These are phyloP conservation scores for Dictyostelium citrinum DNA, from an alignment of 78 protist genomes.

Conservation along the genomic window DNA sequence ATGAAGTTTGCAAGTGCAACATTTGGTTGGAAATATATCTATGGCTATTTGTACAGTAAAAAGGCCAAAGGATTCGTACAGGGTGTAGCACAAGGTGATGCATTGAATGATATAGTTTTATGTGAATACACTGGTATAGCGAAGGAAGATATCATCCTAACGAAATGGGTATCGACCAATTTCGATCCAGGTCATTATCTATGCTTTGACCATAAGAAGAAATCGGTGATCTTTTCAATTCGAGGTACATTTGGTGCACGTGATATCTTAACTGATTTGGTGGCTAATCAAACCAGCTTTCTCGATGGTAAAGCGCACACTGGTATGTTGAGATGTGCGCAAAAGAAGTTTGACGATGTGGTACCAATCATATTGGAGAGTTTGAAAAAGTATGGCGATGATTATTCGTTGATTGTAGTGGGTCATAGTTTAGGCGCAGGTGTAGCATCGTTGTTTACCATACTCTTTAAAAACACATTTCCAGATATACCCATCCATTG, in stretches of 20 bases:
- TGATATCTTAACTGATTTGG: slow-evolving; percentile 73
- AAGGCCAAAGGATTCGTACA: slow-evolving; percentile 12
- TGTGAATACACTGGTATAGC: slow-evolving; percentile 59
- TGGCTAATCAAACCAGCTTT: slow-evolving; percentile 32
- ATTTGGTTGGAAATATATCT: slow-evolving; percentile 62
- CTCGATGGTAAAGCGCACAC: slow-evolving; percentile 62
- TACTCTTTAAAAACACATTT: slow-evolving; percentile 2
- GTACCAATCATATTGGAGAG: neutral
- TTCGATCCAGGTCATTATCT: slow-evolving; percentile 67
- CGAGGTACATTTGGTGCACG: slow-evolving; percentile 77
- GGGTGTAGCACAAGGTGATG: slow-evolving; percentile 63
- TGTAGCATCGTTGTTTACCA: slow-evolving; percentile 44
- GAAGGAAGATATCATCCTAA: slow-evolving; percentile 33
- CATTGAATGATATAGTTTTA: slow-evolving; percentile 3
- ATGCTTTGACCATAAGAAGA: slow-evolving; percentile 27
- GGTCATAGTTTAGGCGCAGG: slow-evolving; percentile 81
- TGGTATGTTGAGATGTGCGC: slow-evolving; percentile 68
- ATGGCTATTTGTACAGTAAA: slow-evolving; percentile 4
- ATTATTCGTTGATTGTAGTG: slow-evolving; percentile 22
- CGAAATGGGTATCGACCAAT: slow-evolving; percentile 37
- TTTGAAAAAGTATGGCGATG: neutral
- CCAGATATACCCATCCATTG: slow-evolving; percentile 78
- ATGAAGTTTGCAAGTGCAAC: slow-evolving; percentile 64
- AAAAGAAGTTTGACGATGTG: slow-evolving; percentile 33
- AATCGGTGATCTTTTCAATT: slow-evolving; percentile 47